Evolutionary conservation across 176 grass and related monocot genomes (phyloP).

Genomic region (Metroxylon sagu): DNA sequence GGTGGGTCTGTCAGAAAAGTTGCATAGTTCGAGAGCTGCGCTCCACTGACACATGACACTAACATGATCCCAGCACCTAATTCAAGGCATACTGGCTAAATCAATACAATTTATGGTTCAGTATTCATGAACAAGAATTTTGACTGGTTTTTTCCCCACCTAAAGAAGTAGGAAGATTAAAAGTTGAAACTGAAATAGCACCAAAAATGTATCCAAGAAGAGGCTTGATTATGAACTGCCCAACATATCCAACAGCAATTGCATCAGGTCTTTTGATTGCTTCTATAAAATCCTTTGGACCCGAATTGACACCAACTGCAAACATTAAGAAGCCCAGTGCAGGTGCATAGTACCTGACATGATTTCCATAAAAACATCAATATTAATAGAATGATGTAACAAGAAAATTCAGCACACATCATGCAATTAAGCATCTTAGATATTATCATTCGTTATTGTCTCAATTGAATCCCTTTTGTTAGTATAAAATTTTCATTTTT

Average conservation of each 20-base stretch:
- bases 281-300: conserved; percentile 71
- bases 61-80: conserved; percentile 94
- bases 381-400: no score
- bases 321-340: conserved; percentile 96
- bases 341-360: conserved; percentile 83
- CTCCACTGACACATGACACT: conserved; percentile 94
- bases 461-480: no score
- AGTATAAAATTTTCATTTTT: no score
- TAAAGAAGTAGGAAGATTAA: conserved; percentile 75
- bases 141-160: conserved; percentile 26
- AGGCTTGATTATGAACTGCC: conserved; percentile 80
- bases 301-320: conserved; percentile 95
- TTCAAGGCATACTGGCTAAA: conserved; percentile 1
- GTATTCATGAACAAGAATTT: background rate
- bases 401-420: no score
- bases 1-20: conserved; percentile 83
- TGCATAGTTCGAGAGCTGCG: conserved; percentile 92
- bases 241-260: conserved; percentile 63
- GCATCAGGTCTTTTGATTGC: conserved; percentile 75
- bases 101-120: background rate
- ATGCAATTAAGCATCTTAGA: no score
- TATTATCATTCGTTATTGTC: no score
- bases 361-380: background rate
- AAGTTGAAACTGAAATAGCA: conserved; percentile 52
- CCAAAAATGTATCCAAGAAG: conserved; percentile 89